Evolutionary conservation across 345 rosid species (phyloP), one percentile per base, ranked within the genome.

Genomic region (Schrenkiella parvula): DNA sequence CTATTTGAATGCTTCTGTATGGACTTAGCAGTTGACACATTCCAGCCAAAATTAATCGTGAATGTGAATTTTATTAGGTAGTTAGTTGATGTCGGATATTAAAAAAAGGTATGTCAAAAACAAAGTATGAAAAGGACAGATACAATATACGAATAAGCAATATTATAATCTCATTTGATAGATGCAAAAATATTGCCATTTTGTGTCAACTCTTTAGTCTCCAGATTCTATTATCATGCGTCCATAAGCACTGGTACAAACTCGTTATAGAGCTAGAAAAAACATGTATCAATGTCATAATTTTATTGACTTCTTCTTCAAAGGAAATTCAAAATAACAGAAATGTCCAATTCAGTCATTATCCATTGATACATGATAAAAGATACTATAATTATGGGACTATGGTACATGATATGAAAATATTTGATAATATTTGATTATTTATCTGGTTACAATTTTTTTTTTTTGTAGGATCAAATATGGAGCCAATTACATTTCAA

Each of bases 401-500:
- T 14, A 41, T 25, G 11, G 4, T 17, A 6, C 10, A 35, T 0
- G 25, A 66, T 37, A 42, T 29, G 21, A 55, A 29, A 42, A 42
- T 6, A 55, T 55, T 29, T 55, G 12, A 55, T 41, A 2, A 25
- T 25, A 25, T 10, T 0, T 4, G 9, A 0, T 39, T 60, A 22
- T 26, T 42, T 15, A 18, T 26, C 12, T 12, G 10, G 18, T 25
- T 2, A 14, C 64, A 21, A 37, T 31, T 29, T 31, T 54, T 22
- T 29, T 41, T n/a, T 29, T 13, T 23, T 15, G 6, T 17, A 31
- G 8, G 1, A 52, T 22, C 64, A 53, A 59, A n/a, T 8, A 64
- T 41, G 77, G 77, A 73, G 77, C 71, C 77, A 64, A 34, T 22
- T 25, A 32, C 11, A 73, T 34, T 73, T 72, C 31, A 68, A 64